phyloP scores from a whole-genome alignment of 2,329 filamentous ascomycete species.

The Ceratocystis albifundus region DNA sequence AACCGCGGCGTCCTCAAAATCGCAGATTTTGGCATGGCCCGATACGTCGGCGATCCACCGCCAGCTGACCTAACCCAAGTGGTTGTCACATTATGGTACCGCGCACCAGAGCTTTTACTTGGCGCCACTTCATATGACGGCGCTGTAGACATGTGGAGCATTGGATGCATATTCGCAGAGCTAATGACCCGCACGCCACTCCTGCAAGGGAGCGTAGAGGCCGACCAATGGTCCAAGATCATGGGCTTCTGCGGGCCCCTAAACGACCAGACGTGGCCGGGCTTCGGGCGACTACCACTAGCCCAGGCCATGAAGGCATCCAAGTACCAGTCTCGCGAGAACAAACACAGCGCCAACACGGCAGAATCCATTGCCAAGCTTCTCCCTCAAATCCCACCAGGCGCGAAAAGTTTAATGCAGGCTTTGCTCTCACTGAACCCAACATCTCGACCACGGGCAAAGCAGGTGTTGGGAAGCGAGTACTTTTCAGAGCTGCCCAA shows the following conservation, averaged over 20 bases:
- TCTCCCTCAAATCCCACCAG: slow-evolving; percentile 70
- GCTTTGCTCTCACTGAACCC: slow-evolving; percentile 67
- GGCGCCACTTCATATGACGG: slow-evolving; percentile 63
- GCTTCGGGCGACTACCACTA: slow-evolving; percentile 77
- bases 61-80: slow-evolving; percentile 71
- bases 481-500: slow-evolving; percentile 87
- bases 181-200: slow-evolving; percentile 72
- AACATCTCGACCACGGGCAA: slow-evolving; percentile 54
- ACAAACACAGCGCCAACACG: slow-evolving; percentile 28
- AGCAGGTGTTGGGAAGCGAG: slow-evolving; percentile 61
- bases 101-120: slow-evolving; percentile 78
- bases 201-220: slow-evolving; percentile 82
- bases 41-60: slow-evolving; percentile 70
- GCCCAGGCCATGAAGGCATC: slow-evolving; percentile 67
- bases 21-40: slow-evolving; percentile 95
- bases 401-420: slow-evolving; percentile 59
- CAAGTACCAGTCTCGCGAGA: slow-evolving; percentile 29
- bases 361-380: slow-evolving; percentile 54
- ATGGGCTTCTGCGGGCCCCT: slow-evolving; percentile 84
- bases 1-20: slow-evolving; percentile 92
- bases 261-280: slow-evolving; percentile 71
- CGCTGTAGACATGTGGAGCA: slow-evolving; percentile 86
- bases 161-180: slow-evolving; percentile 93
- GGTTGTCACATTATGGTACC: slow-evolving; percentile 96
- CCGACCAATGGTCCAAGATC: slow-evolving; percentile 76